Base-by-base conservation (phyloP, 331 rosid genomes). In the Erythrophleum ivorense region DNA sequence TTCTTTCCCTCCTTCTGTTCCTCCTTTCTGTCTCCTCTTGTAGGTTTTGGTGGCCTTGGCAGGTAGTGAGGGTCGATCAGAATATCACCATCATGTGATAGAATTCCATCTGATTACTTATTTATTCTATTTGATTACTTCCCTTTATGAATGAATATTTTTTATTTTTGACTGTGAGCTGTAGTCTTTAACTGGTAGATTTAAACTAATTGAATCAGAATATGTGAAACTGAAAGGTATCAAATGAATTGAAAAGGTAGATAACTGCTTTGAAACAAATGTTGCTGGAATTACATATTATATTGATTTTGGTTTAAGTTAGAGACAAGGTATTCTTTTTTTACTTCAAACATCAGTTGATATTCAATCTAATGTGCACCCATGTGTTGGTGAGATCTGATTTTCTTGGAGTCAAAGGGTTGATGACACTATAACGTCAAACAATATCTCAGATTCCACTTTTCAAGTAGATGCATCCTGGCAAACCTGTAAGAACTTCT, bases 391-490 rank as follows among this genome's bases (percentile, higher is more conserved):
- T 69, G 41, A 76, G 60, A 54, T 80, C 49, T 83, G 77, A 73
- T 83, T 77, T 45, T 76, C 46, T 64, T 49, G 16, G 43, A 31
- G 81, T 77, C 48, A 43, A 84, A 94, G 98, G 85, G 86, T 94
- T 71, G 94, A 88, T 70, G 91, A 90, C 21, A 85, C 76, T 49
- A 69, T 91, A 80, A 75, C 84, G 84, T 68, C 85, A 84, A 87
- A 78, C 58, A 85, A 82, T 75, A 78, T 80, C 69, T 81, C 91
- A 4, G 94, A 88, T 75, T 91, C 95, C 78, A 89, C 91, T 76
- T 94, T 94, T 86, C 98, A 90, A 87, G 86, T 90, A 50, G 98
- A 91, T 15, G 98, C 97, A 76, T 92, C 98, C 68, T 94, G 98
- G 98, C 97, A 92, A 88, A 97, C 97, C 81, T 92, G 92, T 85